These are phyloP conservation scores for Psilocybe azurescens DNA, from an alignment of 768 basidiomycete species.

Conservation along the genomic window DNA sequence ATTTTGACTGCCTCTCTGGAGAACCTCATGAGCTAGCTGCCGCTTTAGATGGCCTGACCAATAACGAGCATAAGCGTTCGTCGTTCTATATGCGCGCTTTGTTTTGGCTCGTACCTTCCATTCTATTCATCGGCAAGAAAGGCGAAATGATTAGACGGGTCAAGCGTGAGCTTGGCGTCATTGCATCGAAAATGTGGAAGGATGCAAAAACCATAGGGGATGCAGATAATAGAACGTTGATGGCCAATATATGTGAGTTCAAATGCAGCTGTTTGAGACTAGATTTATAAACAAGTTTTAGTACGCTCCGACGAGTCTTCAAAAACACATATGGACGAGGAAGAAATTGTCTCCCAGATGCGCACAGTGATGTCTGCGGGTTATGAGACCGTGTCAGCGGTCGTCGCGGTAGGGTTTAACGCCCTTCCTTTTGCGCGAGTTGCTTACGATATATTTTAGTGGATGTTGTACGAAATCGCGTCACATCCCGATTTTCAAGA, in stretches of 20 bases:
- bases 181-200: slow-evolving; percentile 57
- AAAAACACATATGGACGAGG: slow-evolving; percentile 43
- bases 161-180: slow-evolving; percentile 56
- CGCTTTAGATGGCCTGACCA: slow-evolving; percentile 63
- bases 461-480: slow-evolving; percentile 70
- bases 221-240: slow-evolving; percentile 47
- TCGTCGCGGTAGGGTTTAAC: slow-evolving; percentile 42
- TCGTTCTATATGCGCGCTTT: slow-evolving; percentile 70
- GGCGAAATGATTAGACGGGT: slow-evolving; percentile 60
- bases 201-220: slow-evolving; percentile 56
- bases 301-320: slow-evolving; percentile 46
- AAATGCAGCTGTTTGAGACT: neutral
- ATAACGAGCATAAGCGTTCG: slow-evolving; percentile 58
- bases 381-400: slow-evolving; percentile 56
- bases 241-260: slow-evolving; percentile 58
- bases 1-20: slow-evolving; percentile 61
- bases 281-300: slow-evolving; percentile 28
- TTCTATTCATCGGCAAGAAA: slow-evolving; percentile 60
- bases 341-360: slow-evolving; percentile 62
- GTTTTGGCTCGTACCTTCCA: slow-evolving; percentile 63
- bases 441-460: slow-evolving; percentile 40
- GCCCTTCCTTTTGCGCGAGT: slow-evolving; percentile 10
- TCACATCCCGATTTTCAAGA: slow-evolving; percentile 55
- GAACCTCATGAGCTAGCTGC: slow-evolving; percentile 52
- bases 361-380: slow-evolving; percentile 67